Percentiles rank a stretch among this genome's conserved stretches.
These are phyloP conservation scores for Petunia secreta DNA, from an alignment of 257 asterid species.

Conservation along the genomic window DNA sequence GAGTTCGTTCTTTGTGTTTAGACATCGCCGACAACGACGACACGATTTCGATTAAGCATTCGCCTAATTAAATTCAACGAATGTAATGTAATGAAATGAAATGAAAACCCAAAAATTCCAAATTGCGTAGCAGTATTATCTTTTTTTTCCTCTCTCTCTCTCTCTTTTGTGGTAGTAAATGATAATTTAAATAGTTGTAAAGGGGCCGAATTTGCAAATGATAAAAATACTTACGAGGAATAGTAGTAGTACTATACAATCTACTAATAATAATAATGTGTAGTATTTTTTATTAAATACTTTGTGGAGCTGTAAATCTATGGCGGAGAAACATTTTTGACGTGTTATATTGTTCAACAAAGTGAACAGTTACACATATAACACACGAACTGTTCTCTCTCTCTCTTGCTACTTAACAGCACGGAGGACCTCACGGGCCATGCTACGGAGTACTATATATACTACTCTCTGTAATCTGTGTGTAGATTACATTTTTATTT, in stretches of 20 bases:
- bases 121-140: slow-evolving; percentile 1
- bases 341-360: background rate
- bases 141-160: background rate
- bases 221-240: background rate
- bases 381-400: background rate
- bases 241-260: background rate
- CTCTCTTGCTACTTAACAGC: background rate
- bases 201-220: background rate
- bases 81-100: background rate
- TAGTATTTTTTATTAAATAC: too few species aligned
- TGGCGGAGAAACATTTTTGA: slow-evolving; percentile 20
- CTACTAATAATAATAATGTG: background rate
- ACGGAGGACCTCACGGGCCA: slow-evolving; percentile 14
- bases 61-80: slow-evolving; percentile 27
- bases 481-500: background rate
- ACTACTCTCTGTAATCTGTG: background rate
- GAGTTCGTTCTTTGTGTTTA: slow-evolving; percentile 54
- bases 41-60: slow-evolving; percentile 50
- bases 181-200: background rate
- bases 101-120: background rate
- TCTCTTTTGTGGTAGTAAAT: background rate
- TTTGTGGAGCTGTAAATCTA: background rate
- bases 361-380: background rate
- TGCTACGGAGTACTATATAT: background rate
- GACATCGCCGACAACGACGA: slow-evolving; percentile 52